Conservation (phyloP, 257 asterid species). For the Coffea canephora region DNA sequence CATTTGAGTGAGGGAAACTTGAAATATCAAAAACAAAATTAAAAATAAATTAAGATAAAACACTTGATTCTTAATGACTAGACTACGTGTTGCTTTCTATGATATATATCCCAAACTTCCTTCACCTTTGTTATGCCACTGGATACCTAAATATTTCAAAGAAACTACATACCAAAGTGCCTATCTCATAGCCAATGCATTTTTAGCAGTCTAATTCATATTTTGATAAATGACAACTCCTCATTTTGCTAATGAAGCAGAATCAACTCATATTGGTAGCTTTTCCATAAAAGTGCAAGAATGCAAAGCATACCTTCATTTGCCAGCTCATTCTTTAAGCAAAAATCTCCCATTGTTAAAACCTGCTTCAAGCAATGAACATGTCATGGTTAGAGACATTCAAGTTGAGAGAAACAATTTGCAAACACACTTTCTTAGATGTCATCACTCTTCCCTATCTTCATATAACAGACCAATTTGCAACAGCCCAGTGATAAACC, state of each 20-base stretch:
- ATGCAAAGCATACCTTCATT: conserved; percentile 2
- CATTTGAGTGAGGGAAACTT: neutral
- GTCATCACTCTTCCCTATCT: neutral
- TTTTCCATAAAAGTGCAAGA: neutral
- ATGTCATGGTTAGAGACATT: neutral
- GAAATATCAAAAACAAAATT: neutral
- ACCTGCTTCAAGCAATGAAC: conserved; percentile 11
- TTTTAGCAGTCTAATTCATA: neutral
- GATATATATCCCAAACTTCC: neutral
- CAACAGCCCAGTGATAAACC: neutral
- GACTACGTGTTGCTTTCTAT: neutral
- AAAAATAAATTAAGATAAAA: too few species aligned
- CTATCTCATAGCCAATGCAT: too few species aligned
- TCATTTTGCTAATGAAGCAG: neutral
- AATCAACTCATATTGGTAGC: neutral
- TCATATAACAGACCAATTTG: too few species aligned
- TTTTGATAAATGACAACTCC: neutral
- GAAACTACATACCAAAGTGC: neutral
- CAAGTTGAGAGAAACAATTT: neutral
- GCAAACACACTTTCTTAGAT: neutral
- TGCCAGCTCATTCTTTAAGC: conserved; percentile 4
- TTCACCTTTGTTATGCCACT: neutral
- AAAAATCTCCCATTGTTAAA: conserved; percentile 12
- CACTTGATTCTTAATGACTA: neutral
- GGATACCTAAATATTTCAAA: neutral